Conservation (phyloP, 208 protist genomes). For the Naegleria lovaniensis region DNA sequence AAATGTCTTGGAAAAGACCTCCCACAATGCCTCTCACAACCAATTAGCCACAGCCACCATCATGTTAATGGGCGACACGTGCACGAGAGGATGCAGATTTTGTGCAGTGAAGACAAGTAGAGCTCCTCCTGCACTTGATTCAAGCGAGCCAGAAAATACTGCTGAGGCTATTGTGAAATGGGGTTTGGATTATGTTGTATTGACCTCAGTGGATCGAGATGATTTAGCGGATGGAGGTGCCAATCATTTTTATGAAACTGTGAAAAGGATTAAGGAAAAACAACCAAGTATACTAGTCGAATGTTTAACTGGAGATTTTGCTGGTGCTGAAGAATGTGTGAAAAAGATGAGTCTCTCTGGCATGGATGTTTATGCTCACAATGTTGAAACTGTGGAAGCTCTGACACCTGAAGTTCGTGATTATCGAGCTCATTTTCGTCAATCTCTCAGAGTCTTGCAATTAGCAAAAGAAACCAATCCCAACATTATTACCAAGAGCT, state of each 20-base stretch:
- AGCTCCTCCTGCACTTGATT: slow-evolving; percentile 84
- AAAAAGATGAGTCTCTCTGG: slow-evolving; percentile 77
- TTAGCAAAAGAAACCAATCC: slow-evolving; percentile 63
- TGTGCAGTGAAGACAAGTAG: slow-evolving; percentile 90
- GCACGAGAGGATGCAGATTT: slow-evolving; percentile 95
- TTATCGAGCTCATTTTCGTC: slow-evolving; percentile 82
- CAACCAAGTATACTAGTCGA: slow-evolving; percentile 78
- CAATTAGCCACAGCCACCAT: slow-evolving; percentile 87
- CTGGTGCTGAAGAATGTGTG: slow-evolving; percentile 69
- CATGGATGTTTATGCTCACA: slow-evolving; percentile 96
- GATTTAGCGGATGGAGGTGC: slow-evolving; percentile 86
- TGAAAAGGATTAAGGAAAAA: slow-evolving; percentile 72
- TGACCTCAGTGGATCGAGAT: slow-evolving; percentile 94
- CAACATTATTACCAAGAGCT: slow-evolving; percentile 89
- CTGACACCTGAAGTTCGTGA: slow-evolving; percentile 83
- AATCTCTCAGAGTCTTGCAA: slow-evolving; percentile 85
- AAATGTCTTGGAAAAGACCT: slow-evolving; percentile 10
- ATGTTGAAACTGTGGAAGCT: slow-evolving; percentile 93
- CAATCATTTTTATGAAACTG: slow-evolving; percentile 77
- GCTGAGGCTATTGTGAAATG: slow-evolving; percentile 84
- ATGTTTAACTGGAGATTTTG: slow-evolving; percentile 93
- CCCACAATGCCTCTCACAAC: slow-evolving; percentile 30
- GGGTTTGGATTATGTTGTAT: slow-evolving; percentile 96
- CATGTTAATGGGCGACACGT: slow-evolving; percentile 96
- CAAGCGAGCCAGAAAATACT: slow-evolving; percentile 81